Conservation (phyloP, 2,329 filamentous ascomycete genomes). For the Colletotrichum aenigma region DNA sequence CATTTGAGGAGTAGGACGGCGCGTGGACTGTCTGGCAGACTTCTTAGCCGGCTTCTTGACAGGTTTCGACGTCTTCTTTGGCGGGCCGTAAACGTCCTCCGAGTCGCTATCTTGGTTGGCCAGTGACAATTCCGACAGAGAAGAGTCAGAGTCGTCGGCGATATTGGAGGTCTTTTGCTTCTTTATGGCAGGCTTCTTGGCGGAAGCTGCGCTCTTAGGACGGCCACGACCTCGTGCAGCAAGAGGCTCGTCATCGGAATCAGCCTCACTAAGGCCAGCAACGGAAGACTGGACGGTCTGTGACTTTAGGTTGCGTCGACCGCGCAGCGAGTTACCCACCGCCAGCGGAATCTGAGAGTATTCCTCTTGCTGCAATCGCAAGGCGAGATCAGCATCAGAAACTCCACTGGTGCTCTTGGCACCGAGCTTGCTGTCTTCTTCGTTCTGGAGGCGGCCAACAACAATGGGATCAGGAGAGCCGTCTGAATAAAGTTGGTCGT, state of each 20-base stretch:
- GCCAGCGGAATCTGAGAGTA: constrained; percentile 18
- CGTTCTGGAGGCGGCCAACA: constrained; percentile 38
- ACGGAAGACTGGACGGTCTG: neutral
- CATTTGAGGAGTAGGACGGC: neutral
- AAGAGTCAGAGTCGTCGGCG: constrained; percentile 21
- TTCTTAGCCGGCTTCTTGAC: neutral
- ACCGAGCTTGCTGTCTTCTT: constrained; percentile 29
- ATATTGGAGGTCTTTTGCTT: constrained; percentile 6
- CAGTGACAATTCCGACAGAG: neutral
- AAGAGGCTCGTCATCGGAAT: neutral
- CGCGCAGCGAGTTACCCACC: neutral
- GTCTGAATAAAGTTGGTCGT: constrained; percentile 37
- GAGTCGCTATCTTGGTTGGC: neutral
- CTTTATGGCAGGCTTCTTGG: constrained; percentile 10
- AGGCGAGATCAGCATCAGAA: constrained; percentile 35
- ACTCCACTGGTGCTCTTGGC: neutral
- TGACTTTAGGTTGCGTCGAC: neutral
- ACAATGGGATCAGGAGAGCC: constrained; percentile 30
- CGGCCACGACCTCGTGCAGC: constrained; percentile 23
- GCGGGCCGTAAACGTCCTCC: neutral
- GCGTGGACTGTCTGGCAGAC: neutral
- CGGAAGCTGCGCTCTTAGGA: constrained; percentile 33
- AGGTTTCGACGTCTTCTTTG: neutral
- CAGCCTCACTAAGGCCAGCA: constrained; percentile 4
- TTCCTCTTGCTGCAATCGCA: constrained; percentile 38